Evolutionary conservation across 148 eudicot species (phyloP).

Genomic region (Persicaria tinctoria): DNA sequence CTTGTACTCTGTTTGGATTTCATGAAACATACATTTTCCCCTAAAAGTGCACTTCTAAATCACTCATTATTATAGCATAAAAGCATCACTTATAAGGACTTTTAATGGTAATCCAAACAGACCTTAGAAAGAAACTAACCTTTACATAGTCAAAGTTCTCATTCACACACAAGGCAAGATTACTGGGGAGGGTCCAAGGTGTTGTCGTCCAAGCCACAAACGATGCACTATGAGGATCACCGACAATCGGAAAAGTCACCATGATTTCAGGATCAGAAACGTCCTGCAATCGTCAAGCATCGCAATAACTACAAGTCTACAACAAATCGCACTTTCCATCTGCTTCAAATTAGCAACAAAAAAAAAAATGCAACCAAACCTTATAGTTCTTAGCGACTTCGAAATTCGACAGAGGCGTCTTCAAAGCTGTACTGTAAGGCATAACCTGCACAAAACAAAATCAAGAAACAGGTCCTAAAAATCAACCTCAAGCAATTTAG

Average conservation of each 20-base stretch:
- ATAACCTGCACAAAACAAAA: conserved; percentile 55
- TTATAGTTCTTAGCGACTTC: conserved; percentile 90
- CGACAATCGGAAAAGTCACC: conserved; percentile 76
- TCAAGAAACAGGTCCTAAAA: too few relatives aligned
- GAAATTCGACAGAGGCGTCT: conserved; percentile 92
- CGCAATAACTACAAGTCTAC: background rate
- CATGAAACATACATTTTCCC: too few relatives aligned
- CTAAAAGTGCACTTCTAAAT: too few relatives aligned
- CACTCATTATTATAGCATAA: too few relatives aligned
- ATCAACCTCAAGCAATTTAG: too few relatives aligned
- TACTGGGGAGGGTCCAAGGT: conserved; percentile 96
- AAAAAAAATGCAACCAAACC: conserved; percentile 26
- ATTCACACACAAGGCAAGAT: conserved; percentile 97
- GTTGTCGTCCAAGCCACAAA: conserved; percentile 99
- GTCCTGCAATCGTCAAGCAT: conserved; percentile 37
- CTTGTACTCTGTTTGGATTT: background rate
- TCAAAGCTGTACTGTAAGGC: conserved; percentile 98
- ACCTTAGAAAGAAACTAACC: conserved; percentile 32
- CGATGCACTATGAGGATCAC: conserved; percentile 59
- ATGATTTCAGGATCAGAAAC: conserved; percentile 93
- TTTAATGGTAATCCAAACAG: too few relatives aligned
- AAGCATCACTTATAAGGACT: too few relatives aligned
- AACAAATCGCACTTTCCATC: background rate
- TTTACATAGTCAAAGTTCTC: conserved; percentile 63
- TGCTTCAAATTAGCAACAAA: background rate